Percentiles rank a stretch among this genome's conserved stretches.
These are phyloP conservation scores for Candida piceae DNA, from an alignment of 805 yeast species.

Conservation along the genomic window DNA sequence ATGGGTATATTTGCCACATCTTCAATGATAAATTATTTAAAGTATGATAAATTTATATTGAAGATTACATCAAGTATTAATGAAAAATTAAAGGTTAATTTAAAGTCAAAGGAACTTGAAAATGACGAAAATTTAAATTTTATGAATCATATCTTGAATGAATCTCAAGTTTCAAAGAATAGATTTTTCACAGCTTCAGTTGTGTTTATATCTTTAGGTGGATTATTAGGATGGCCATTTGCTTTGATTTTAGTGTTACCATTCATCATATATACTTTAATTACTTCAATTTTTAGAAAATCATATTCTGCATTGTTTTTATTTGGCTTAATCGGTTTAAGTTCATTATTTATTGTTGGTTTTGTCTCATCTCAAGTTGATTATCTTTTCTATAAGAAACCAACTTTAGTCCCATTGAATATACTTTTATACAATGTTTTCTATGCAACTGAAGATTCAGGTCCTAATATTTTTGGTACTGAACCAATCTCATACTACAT, in stretches of 20 bases:
- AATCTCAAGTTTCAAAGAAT: slow-evolving; percentile 14
- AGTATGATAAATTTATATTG: slow-evolving; percentile 17
- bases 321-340: slow-evolving; percentile 14
- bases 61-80: slow-evolving; percentile 15
- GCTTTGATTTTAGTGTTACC: slow-evolving; percentile 62
- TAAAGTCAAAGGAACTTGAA: slow-evolving; percentile 11
- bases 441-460: slow-evolving; percentile 59
- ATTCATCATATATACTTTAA: slow-evolving; percentile 36
- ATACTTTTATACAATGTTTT: slow-evolving; percentile 80
- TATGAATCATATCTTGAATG: slow-evolving; percentile 14
- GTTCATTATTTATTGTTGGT: slow-evolving; percentile 14
- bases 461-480: slow-evolving; percentile 87
- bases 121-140: slow-evolving; percentile 13
- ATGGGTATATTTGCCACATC: slow-evolving; percentile 42
- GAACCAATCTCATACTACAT: slow-evolving; percentile 75
- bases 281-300: too few species aligned
- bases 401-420: slow-evolving; percentile 71
- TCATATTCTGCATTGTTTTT: slow-evolving; percentile 5
- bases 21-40: slow-evolving; percentile 32
- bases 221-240: slow-evolving; percentile 91
- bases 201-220: slow-evolving; percentile 55
- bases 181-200: slow-evolving; percentile 30
- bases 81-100: slow-evolving; percentile 9
- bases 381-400: slow-evolving; percentile 52
- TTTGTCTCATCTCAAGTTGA: slow-evolving; percentile 40